A percentile compares a stretch with the other conserved stretches of the same genome.
These are phyloP conservation scores for Penicillium sp. DNA, from an alignment of 2,329 filamentous ascomycete genomes.

Conservation along the genomic window DNA sequence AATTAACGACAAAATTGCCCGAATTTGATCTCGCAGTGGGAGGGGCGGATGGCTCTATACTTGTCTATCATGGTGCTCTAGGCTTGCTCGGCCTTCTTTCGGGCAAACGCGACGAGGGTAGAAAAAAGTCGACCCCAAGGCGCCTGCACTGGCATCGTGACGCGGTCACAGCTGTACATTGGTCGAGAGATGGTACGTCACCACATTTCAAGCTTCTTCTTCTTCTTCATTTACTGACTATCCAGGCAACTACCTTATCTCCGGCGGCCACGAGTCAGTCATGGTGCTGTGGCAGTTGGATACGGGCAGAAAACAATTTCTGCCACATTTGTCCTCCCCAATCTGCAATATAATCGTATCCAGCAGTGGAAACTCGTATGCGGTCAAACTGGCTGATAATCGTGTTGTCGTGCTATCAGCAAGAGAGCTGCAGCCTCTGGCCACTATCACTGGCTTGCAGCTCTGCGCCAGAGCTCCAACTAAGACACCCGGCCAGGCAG, in stretches of 20 bases:
- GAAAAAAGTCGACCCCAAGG: constrained; percentile 55
- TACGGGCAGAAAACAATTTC: constrained; percentile 77
- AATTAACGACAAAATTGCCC: constrained; percentile 25
- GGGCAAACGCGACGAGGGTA: constrained; percentile 50
- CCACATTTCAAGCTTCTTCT: neutral
- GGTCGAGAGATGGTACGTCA: constrained; percentile 80
- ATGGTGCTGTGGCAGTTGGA: constrained; percentile 93
- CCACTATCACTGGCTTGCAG: constrained; percentile 85
- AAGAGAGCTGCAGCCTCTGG: constrained; percentile 81
- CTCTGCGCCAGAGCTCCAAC: constrained; percentile 47
- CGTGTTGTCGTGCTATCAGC: constrained; percentile 90
- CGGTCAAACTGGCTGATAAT: constrained; percentile 86
- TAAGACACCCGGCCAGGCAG: constrained; percentile 55
- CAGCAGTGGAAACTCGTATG: constrained; percentile 77
- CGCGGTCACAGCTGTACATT: constrained; percentile 82
- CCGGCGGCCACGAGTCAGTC: constrained; percentile 87
- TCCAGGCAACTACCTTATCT: constrained; percentile 87
- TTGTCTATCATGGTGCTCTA: constrained; percentile 79
- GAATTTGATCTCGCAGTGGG: constrained; percentile 78
- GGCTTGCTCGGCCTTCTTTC: constrained; percentile 54
- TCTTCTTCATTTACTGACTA: neutral
- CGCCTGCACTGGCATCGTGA: constrained; percentile 91
- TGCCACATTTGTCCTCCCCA: constrained; percentile 87
- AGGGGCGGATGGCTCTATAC: constrained; percentile 74
- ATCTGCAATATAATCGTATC: constrained; percentile 88